phyloP scores from a whole-genome alignment of 495 filamentous ascomycete genomes.

The Hyaloscypha variabilis region DNA sequence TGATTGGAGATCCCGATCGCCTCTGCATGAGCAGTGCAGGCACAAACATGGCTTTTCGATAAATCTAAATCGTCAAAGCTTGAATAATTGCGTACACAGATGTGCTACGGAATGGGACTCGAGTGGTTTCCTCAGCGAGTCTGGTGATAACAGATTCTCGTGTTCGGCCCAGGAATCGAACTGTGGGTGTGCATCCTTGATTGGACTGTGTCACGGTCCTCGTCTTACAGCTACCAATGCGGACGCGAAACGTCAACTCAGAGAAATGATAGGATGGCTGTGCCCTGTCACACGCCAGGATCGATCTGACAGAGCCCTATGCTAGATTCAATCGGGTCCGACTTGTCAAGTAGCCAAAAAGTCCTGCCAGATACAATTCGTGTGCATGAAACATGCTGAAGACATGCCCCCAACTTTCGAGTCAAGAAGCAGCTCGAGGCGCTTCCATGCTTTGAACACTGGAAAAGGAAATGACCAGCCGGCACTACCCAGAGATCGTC shows the following conservation, averaged over 20 bases:
- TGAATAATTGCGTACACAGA: neutral
- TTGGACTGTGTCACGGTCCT: slow-evolving; percentile 1
- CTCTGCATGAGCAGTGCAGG: slow-evolving; percentile 4
- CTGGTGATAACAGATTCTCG: neutral
- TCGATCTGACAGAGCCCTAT: slow-evolving; percentile 1
- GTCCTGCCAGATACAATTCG: neutral
- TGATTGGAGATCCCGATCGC: neutral
- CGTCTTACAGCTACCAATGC: neutral
- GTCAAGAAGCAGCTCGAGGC: neutral
- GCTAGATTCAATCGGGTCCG: neutral
- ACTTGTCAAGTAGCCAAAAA: neutral
- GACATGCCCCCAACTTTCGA: neutral
- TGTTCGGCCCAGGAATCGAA: neutral
- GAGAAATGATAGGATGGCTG: neutral
- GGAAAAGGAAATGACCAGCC: neutral
- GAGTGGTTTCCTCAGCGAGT: no score
- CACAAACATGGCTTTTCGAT: neutral
- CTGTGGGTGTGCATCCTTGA: neutral
- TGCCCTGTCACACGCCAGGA: neutral
- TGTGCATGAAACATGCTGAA: neutral
- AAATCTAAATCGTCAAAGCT: neutral
- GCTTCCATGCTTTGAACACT: neutral
- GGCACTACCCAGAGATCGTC: no score
- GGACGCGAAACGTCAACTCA: neutral
- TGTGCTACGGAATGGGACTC: no score